Evolutionary conservation across 345 rosid genomes (phyloP).

Genomic region (Rhizophora apiculata): DNA sequence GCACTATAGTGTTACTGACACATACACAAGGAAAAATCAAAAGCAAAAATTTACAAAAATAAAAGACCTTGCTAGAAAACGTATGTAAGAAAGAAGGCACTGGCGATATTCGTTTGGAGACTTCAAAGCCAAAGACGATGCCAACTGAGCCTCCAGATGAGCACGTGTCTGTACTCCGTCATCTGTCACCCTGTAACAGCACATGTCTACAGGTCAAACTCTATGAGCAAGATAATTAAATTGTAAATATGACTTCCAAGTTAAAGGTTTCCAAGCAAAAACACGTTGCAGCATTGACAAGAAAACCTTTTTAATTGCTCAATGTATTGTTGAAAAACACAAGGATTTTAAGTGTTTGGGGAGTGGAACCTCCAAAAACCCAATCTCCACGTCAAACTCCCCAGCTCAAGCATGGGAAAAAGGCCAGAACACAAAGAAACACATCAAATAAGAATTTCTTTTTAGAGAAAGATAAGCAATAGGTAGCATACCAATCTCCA

Average conservation of each 20-base stretch:
- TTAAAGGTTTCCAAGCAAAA: not conserved
- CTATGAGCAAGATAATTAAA: slow-evolving; percentile 3
- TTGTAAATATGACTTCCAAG: not conserved
- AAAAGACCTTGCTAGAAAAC: slow-evolving; percentile 80
- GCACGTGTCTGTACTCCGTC: slow-evolving; percentile 96
- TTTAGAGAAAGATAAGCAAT: not conserved
- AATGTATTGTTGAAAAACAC: too few species aligned
- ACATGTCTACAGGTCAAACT: slow-evolving; percentile 7
- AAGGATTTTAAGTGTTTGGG: too few species aligned
- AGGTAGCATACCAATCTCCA: not conserved
- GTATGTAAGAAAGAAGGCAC: slow-evolving; percentile 86
- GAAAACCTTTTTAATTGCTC: too few species aligned
- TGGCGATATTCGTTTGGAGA: slow-evolving; percentile 90
- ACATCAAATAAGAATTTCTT: slow-evolving; percentile 1
- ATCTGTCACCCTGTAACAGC: slow-evolving; percentile 70
- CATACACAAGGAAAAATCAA: not conserved
- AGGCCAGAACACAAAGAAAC: not conserved
- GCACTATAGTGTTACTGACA: not conserved
- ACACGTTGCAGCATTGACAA: not conserved
- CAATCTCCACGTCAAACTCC: too few species aligned
- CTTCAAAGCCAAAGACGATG: slow-evolving; percentile 77
- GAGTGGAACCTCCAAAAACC: too few species aligned
- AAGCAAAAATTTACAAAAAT: not conserved
- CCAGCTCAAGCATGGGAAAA: too few species aligned
- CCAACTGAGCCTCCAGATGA: slow-evolving; percentile 94